Conservation (phyloP, 1,139 yeast species). For the Saccharomycopsis crataegensis region DNA sequence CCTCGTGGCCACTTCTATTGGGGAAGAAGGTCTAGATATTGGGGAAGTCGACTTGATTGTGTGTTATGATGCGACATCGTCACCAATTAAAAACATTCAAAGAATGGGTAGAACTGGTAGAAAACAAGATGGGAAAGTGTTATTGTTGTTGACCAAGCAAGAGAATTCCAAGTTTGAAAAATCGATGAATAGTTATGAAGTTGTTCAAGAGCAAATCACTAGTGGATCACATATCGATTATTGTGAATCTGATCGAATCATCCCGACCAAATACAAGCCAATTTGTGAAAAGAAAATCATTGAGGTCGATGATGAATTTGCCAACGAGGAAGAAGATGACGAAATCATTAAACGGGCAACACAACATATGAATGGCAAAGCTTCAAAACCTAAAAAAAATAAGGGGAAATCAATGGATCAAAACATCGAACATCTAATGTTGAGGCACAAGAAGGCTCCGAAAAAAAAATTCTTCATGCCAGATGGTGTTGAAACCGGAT, state of each 20-base stretch:
- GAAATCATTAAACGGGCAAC: constrained; percentile 61
- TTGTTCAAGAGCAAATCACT: constrained; percentile 54
- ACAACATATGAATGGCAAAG: constrained; percentile 33
- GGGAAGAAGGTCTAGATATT: constrained; percentile 97
- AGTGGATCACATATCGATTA: constrained; percentile 35
- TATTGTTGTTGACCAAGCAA: constrained; percentile 68
- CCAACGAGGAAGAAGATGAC: constrained; percentile 66
- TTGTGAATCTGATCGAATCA: constrained; percentile 49
- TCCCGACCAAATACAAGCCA: constrained; percentile 48
- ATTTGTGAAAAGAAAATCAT: constrained; percentile 47
- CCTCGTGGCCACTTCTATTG: constrained; percentile 92
- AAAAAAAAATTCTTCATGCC: constrained; percentile 65
- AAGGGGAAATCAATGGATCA: constrained; percentile 17
- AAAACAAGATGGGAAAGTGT: constrained; percentile 78
- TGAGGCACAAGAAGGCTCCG: constrained; percentile 22
- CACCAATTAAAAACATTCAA: constrained; percentile 90
- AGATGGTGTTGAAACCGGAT: constrained; percentile 66
- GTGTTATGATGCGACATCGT: constrained; percentile 86
- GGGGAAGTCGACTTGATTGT: constrained; percentile 94
- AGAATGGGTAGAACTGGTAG: constrained; percentile 99
- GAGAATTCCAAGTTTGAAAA: constrained; percentile 76
- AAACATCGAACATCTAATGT: constrained; percentile 11
- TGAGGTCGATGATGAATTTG: constrained; percentile 36
- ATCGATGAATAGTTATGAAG: constrained; percentile 78
- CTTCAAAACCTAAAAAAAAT: constrained; percentile 19